Base-by-base conservation (phyloP, 768 basidiomycete genomes). In the Lactarius deliciosus region DNA sequence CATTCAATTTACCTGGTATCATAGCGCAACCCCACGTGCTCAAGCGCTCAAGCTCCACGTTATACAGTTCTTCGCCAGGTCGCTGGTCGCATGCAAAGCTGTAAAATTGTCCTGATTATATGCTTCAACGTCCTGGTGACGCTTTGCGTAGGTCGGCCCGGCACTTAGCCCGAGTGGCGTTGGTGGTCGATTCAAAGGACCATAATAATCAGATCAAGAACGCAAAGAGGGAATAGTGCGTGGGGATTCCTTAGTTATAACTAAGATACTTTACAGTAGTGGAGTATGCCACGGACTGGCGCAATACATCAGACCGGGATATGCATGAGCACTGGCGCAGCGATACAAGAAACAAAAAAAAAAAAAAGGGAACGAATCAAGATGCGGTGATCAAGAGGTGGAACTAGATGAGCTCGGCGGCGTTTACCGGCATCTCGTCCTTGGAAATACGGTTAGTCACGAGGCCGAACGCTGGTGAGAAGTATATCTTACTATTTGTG, bases 381-480 rank as follows among this genome's bases (percentile, higher is more conserved):
- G 30, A 20, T 30, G 22, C 30, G 8, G 20, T 28, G 54, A 55
- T 53, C 25, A 36, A 57, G n/a, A 20, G 15, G 16, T 15, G 2
- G 18, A 22, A 41, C 83, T 84, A 97, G 74, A 98, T 96, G 68
- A 97, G 87, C 77, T 98, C 96, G 56, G 96, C 96, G 65, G 96
- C 96, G 77, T 98, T 97, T 68, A 97, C 91, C 7, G 93, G 96
- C 96, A 98, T 98, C 83, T 98, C 96, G 74, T 97, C 95, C 90
- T 97, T 74, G 66, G 61, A 70, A 72, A 61, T 25, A 63, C 59
- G 40, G 62, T 76, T 69, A 79, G 72, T 69, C 65, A 36, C 22
- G 59, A 57, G 34, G 20, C 58, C 57, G 34, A 61, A 53, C 57
- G 22, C 22, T 22, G 34, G 8, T 7, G 13, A 54, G 34, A 32